These are phyloP conservation scores for Aspergillus chevalieri DNA, from an alignment of 2,329 filamentous ascomycete species.

Conservation along the genomic window DNA sequence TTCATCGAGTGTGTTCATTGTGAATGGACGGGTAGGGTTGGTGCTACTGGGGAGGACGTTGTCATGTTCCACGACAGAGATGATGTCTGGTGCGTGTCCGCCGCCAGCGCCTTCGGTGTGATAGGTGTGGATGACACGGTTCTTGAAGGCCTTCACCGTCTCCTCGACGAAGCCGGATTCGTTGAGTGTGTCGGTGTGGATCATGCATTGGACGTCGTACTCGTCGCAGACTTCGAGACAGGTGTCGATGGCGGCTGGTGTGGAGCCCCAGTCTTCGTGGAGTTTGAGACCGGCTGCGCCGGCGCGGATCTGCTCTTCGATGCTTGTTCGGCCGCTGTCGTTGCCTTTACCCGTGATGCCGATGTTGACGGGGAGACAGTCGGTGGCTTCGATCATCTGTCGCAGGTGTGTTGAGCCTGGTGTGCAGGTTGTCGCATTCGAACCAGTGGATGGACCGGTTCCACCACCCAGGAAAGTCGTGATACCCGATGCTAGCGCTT, in stretches of 20 bases:
- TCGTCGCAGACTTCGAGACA: conserved; percentile 84
- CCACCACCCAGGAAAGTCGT: conserved; percentile 89
- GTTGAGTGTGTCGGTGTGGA: conserved; percentile 94
- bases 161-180: conserved; percentile 96
- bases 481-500: conserved; percentile 76
- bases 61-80: conserved; percentile 78
- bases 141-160: conserved; percentile 77
- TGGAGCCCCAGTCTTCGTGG: conserved; percentile 93
- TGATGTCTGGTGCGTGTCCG: conserved; percentile 93
- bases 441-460: conserved; percentile 85
- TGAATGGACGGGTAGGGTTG: conserved; percentile 87
- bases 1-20: conserved; percentile 86
- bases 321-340: conserved; percentile 63
- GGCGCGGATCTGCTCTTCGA: conserved; percentile 74
- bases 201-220: conserved; percentile 84
- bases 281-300: conserved; percentile 88
- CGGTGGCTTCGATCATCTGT: conserved; percentile 84
- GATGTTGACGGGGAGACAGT: conserved; percentile 74
- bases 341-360: conserved; percentile 94
- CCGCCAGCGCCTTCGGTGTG: conserved; percentile 94
- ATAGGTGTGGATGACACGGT: conserved; percentile 89
- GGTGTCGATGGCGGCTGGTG: conserved; percentile 82
- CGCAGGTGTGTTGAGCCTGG: conserved; percentile 76
- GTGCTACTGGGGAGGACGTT: conserved; percentile 89
- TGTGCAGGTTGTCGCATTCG: conserved; percentile 88